phyloP scores from a whole-genome alignment of 1,139 yeast genomes.

The Williopsis jadinii region DNA sequence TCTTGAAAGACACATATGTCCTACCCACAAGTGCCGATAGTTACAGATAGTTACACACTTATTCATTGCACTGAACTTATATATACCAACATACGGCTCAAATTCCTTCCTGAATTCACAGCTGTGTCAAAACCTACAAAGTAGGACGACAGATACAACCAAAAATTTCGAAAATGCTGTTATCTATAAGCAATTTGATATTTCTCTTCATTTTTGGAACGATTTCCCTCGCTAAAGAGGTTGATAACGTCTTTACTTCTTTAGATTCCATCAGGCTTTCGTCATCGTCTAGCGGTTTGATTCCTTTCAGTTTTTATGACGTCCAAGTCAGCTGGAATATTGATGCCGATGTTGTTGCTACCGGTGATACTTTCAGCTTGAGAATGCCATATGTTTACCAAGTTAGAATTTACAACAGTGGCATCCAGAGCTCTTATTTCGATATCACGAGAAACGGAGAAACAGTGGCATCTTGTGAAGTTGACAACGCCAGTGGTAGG shows the following conservation, averaged over 20 bases:
- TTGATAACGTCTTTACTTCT: neutral
- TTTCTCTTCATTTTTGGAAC: too few species aligned
- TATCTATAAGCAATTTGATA: too few species aligned
- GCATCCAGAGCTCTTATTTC: conserved; percentile 3
- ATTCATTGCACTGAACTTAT: too few species aligned
- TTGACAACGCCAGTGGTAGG: conserved; percentile 10
- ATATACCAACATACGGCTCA: too few species aligned
- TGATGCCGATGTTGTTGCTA: conserved; percentile 4
- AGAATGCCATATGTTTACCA: conserved; percentile 10
- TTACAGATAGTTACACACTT: too few species aligned
- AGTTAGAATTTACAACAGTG: conserved; percentile 6
- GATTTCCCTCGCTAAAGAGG: neutral
- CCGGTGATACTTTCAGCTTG: conserved; percentile 10
- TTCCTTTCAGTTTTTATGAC: neutral
- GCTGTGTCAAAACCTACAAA: too few species aligned
- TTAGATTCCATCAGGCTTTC: neutral
- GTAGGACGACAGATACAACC: too few species aligned
- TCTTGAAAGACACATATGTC: too few species aligned
- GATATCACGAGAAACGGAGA: conserved; percentile 6
- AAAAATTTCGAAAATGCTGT: too few species aligned
- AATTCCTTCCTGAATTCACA: too few species aligned
- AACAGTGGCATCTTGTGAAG: conserved; percentile 9
- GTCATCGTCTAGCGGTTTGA: neutral
- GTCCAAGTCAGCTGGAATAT: conserved; percentile 5
- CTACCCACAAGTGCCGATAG: too few species aligned